phyloP scores from a whole-genome alignment of 1,284 basidiomycete species.

The Abortiporus biennis region DNA sequence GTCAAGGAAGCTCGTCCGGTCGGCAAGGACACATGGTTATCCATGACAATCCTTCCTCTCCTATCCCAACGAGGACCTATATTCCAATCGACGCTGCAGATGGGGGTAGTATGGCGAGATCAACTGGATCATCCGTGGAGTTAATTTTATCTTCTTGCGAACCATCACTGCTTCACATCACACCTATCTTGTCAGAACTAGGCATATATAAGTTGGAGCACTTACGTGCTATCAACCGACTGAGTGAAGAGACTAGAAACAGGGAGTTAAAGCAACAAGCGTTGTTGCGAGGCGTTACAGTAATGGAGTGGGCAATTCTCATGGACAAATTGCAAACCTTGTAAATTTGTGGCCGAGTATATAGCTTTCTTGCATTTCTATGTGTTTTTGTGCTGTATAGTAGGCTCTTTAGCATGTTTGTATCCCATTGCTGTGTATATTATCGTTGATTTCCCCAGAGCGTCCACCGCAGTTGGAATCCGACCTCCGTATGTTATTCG shows the following conservation, averaged over 20 bases:
- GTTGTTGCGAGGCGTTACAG: constrained; percentile 54
- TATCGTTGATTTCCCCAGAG: too few species aligned
- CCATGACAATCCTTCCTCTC: constrained; percentile 11
- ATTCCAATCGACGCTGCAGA: constrained; percentile 11
- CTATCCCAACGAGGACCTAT: constrained; percentile 12
- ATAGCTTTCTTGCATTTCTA: too few species aligned
- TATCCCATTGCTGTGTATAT: too few species aligned
- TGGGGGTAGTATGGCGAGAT: constrained; percentile 15
- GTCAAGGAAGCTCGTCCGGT: constrained; percentile 19
- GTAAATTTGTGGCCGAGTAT: constrained; percentile 8
- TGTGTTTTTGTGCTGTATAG: too few species aligned
- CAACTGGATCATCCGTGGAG: constrained; percentile 35
- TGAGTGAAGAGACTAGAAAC: constrained; percentile 60
- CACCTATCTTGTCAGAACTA: constrained; percentile 44
- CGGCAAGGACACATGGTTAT: constrained; percentile 10
- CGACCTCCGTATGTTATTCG: too few species aligned
- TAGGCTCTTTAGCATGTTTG: too few species aligned
- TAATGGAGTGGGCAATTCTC: constrained; percentile 74
- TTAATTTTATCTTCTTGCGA: constrained; percentile 47
- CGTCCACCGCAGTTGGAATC: too few species aligned
- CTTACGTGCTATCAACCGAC: constrained; percentile 48
- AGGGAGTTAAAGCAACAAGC: constrained; percentile 62
- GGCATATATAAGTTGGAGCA: constrained; percentile 56
- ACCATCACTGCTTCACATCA: constrained; percentile 54
- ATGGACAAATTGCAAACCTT: constrained; percentile 42